Base-by-base conservation (phyloP, 768 basidiomycete genomes). In the Russula brevipes region DNA sequence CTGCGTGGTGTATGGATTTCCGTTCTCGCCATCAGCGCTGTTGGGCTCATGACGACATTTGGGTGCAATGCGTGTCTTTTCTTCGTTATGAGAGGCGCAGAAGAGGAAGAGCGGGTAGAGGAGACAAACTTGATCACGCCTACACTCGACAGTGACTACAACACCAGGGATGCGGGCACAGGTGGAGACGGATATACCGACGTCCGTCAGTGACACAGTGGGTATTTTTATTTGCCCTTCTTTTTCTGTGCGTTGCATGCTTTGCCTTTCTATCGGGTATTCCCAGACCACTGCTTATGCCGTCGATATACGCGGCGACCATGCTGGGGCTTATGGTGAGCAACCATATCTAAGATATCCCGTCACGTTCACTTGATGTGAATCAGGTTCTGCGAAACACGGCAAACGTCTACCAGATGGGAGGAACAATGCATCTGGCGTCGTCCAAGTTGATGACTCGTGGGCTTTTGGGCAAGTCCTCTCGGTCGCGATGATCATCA, bases 391-490 rank as follows among this genome's bases (percentile, higher is more conserved):
- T 3, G 0, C 63, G 61, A 31, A 66, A 66, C 33, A 1, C 4
- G 31, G 54, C 31, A 31, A 30, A 54, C 3, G 0, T 53, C 10
- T 3, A 6, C 24, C 24, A 3, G 8, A 54, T 30, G 30, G 30
- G 54, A 54, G 24, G 39, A 31, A 52, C 1, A 14, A 12, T 14
- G 41, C 9, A 8, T 24, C 42, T 5, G 63, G 63, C 17, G 8
- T 55, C 24, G 63, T 66, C 52, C 0, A 4, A 0, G 4, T 57
- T 10, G 50, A 59, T 17, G 3, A 59, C 4, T 9, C 36, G 12
- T 66, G 65, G 62, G 39, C 19, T 6, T 66, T 66, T 53, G 65
- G 65, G 16, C 65, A 66, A 49, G 33, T 59, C 42, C 57, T 66
- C 24, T 6, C 65, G 17, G 33, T 54, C 38, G 62, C 65, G 36